Percentiles rank a stretch among this genome's conserved stretches.
These are phyloP conservation scores for Verticillium nubilum DNA, from an alignment of 2,329 filamentous ascomycete genomes.

Conservation along the genomic window DNA sequence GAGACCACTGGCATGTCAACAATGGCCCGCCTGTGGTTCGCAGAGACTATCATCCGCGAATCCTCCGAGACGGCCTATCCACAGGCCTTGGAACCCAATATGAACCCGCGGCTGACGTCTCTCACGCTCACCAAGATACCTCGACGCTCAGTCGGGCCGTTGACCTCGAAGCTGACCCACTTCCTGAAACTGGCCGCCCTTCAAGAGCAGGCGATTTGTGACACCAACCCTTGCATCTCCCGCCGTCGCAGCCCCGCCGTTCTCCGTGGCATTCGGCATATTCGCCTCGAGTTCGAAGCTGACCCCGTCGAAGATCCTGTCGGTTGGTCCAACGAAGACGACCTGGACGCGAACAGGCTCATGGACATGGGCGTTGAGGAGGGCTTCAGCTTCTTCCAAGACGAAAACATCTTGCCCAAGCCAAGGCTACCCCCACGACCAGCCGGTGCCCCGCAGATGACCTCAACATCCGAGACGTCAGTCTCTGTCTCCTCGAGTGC, in stretches of 20 bases:
- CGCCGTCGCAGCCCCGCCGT: slow-evolving; percentile 33
- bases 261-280: slow-evolving; percentile 44
- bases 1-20: slow-evolving; percentile 28
- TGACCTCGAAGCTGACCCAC: slow-evolving; percentile 38
- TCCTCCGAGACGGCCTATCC: slow-evolving; percentile 41
- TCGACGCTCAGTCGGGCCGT: slow-evolving; percentile 42
- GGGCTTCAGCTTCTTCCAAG: slow-evolving; percentile 41
- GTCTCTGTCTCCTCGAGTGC: neutral
- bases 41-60: slow-evolving; percentile 38
- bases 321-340: slow-evolving; percentile 22
- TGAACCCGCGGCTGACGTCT: slow-evolving; percentile 49
- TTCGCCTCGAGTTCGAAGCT: slow-evolving; percentile 49
- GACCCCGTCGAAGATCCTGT: slow-evolving; percentile 30
- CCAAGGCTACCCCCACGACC: slow-evolving; percentile 35
- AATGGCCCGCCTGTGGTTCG: slow-evolving; percentile 30
- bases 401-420: slow-evolving; percentile 12
- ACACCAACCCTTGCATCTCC: slow-evolving; percentile 13
- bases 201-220: slow-evolving; percentile 43
- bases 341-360: slow-evolving; percentile 35
- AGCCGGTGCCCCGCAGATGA: slow-evolving; percentile 7
- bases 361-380: slow-evolving; percentile 29
- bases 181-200: slow-evolving; percentile 41
- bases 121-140: slow-evolving; percentile 51
- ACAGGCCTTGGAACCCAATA: slow-evolving; percentile 44
- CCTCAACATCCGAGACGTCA: slow-evolving; percentile 16